Conservation (phyloP, 2,329 filamentous ascomycete species). For the Remersonia thermophila region DNA sequence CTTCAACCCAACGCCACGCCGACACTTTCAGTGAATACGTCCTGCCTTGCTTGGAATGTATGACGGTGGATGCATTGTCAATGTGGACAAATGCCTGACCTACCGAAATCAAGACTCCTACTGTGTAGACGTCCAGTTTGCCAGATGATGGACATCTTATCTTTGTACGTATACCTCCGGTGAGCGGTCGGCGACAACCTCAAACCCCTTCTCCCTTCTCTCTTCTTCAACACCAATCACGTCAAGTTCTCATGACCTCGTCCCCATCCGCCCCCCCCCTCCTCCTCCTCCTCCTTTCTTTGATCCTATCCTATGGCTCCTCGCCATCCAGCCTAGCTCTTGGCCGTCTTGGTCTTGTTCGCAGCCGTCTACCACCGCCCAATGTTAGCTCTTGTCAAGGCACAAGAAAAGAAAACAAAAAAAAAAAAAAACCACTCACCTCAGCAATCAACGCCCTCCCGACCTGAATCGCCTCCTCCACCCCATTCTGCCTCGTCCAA, state of each 20-base stretch:
- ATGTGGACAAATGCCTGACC: no score
- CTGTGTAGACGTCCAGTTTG: no score
- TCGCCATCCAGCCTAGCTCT: background rate
- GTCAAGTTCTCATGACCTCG: slow-evolving; percentile 15
- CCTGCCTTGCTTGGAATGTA: no score
- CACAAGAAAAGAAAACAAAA: background rate
- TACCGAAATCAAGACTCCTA: no score
- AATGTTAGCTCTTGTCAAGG: background rate
- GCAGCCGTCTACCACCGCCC: slow-evolving; percentile 3
- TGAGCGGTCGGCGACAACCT: no score
- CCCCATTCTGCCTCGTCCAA: slow-evolving; percentile 48
- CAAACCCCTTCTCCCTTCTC: slow-evolving; percentile 54
- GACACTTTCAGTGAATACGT: no score
- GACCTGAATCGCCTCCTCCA: slow-evolving; percentile 44
- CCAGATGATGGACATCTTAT: no score
- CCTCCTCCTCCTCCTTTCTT: background rate
- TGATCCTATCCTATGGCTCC: background rate
- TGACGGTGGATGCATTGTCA: no score
- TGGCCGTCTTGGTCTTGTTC: slow-evolving; percentile 9
- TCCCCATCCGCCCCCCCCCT: background rate
- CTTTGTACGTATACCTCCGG: no score
- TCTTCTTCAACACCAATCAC: slow-evolving; percentile 51
- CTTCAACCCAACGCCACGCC: no score
- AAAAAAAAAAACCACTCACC: slow-evolving; percentile 15
- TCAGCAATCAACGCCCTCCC: slow-evolving; percentile 44